These are phyloP conservation scores for Gynochthodes officinalis DNA, from an alignment of 257 asterid species.

Conservation along the genomic window DNA sequence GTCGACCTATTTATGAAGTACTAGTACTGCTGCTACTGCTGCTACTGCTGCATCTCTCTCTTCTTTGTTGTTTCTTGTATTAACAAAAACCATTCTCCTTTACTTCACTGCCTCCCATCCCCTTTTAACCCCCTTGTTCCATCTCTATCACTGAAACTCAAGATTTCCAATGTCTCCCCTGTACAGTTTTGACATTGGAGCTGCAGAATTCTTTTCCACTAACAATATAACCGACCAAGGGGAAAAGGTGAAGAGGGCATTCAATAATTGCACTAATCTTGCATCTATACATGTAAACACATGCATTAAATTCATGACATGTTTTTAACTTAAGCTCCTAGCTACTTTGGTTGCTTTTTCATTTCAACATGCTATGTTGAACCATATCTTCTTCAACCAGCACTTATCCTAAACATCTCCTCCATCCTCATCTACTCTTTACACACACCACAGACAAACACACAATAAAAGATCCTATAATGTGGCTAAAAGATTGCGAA, in stretches of 20 bases:
- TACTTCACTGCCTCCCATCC: constrained; percentile 19
- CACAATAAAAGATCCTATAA: background rate
- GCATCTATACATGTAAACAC: background rate
- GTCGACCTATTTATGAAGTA: constrained; percentile 25
- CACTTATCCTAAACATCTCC: background rate
- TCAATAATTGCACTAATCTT: constrained; percentile 17
- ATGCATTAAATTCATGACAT: constrained; percentile 1
- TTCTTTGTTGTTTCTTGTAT: constrained; percentile 18
- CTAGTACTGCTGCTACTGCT: background rate
- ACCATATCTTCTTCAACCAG: background rate
- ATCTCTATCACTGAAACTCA: constrained; percentile 21
- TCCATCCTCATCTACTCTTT: background rate
- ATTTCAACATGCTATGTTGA: constrained; percentile 4
- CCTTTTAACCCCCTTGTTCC: constrained; percentile 9
- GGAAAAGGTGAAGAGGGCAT: background rate
- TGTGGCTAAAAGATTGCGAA: constrained; percentile 14
- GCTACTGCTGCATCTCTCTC: background rate
- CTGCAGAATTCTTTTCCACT: constrained; percentile 13
- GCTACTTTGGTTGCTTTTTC: background rate
- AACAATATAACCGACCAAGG: constrained; percentile 6
- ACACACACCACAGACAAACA: background rate
- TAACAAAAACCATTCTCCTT: constrained; percentile 17
- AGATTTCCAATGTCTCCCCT: constrained; percentile 8
- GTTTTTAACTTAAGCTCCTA: background rate
- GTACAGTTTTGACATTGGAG: constrained; percentile 11